Conservation (phyloP, 164 flowering plant species). For the Aristolochia fimbriata region DNA sequence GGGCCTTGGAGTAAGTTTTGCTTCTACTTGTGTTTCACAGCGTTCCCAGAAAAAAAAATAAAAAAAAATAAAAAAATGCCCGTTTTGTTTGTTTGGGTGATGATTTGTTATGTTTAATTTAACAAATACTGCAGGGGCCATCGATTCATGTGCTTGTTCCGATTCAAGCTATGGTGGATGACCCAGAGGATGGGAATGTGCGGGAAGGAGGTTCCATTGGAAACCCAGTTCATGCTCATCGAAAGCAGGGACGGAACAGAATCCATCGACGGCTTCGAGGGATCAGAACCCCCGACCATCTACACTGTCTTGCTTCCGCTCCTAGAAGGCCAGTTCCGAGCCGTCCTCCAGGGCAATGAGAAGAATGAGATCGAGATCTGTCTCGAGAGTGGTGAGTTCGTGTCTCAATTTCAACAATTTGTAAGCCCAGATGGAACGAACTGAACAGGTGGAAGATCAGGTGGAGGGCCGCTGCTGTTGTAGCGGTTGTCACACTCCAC, state of each 20-base stretch:
- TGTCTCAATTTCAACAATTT: background rate
- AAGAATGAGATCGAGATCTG: slow-evolving; percentile 81
- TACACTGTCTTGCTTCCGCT: slow-evolving; percentile 89
- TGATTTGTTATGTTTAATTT: background rate
- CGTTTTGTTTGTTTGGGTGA: too few species aligned
- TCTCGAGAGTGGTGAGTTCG: slow-evolving; percentile 90
- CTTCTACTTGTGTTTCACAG: too few species aligned
- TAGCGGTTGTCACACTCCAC: too few species aligned
- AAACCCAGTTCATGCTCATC: slow-evolving; percentile 91
- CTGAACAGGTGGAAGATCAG: too few species aligned
- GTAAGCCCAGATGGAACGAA: too few species aligned
- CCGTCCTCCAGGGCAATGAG: slow-evolving; percentile 88
- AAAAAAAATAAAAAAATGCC: too few species aligned
- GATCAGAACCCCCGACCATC: slow-evolving; percentile 31
- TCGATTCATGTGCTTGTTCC: slow-evolving; percentile 81
- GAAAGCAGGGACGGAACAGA: slow-evolving; percentile 55
- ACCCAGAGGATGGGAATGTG: slow-evolving; percentile 92
- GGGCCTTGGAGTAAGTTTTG: slow-evolving; percentile 67
- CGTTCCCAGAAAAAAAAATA: too few species aligned
- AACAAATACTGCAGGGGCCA: slow-evolving; percentile 53
- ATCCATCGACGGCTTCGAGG: slow-evolving; percentile 28
- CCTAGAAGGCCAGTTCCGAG: slow-evolving; percentile 83
- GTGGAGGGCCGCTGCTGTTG: too few species aligned
- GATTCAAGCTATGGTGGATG: slow-evolving; percentile 99
- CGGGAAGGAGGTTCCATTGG: slow-evolving; percentile 81